These are phyloP conservation scores for Luffa aegyptiaca DNA, from an alignment of 306 rosid species.

Conservation along the genomic window DNA sequence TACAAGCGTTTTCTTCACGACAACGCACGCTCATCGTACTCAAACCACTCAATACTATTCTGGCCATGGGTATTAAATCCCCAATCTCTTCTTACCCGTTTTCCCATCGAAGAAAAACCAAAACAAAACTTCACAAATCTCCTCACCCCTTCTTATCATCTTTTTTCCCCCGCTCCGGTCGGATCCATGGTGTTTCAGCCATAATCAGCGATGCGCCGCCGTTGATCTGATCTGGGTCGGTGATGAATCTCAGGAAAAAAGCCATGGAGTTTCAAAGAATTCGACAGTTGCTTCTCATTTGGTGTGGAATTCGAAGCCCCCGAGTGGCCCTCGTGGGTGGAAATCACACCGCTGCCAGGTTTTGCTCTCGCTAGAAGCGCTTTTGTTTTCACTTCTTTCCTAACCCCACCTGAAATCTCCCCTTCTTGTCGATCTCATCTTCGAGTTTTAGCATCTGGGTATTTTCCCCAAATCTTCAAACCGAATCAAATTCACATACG, in stretches of 20 bases:
- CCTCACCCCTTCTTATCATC: background rate
- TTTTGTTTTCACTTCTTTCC: background rate
- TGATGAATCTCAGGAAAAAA: background rate
- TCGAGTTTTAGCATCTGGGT: slow-evolving; percentile 20
- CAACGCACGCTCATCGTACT: background rate
- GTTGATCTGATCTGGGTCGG: slow-evolving; percentile 28
- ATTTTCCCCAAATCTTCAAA: slow-evolving; percentile 9
- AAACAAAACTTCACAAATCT: background rate
- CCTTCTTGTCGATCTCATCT: background rate
- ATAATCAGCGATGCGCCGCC: background rate
- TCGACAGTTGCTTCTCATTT: slow-evolving; percentile 49
- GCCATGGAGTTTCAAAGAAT: slow-evolving; percentile 58
- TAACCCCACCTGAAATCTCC: background rate
- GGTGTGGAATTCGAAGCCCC: slow-evolving; percentile 28
- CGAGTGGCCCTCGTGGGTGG: slow-evolving; percentile 73
- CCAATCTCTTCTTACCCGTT: background rate
- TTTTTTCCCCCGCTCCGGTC: background rate
- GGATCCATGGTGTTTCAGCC: background rate
- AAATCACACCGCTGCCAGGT: slow-evolving; percentile 77
- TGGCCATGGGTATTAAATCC: background rate
- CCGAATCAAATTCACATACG: background rate
- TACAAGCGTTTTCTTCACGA: background rate
- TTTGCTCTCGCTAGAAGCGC: slow-evolving; percentile 57
- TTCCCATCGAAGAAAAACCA: background rate
- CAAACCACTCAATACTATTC: background rate